Conservation (phyloP, 441 rosid genomes). For the Populus hybrid region DNA sequence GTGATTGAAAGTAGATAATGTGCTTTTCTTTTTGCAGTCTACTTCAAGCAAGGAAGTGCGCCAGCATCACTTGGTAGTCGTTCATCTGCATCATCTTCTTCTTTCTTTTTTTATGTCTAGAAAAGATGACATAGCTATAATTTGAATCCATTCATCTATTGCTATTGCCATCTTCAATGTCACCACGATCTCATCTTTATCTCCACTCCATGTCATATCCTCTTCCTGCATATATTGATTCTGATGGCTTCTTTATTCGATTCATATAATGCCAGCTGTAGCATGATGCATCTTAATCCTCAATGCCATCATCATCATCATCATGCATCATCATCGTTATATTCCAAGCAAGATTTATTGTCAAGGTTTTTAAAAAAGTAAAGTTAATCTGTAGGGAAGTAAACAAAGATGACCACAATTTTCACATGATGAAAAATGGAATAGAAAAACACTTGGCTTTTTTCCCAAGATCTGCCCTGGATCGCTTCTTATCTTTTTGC, state of each 20-base stretch:
- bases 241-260: neutral
- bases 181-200: neutral
- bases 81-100: neutral
- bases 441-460: neutral
- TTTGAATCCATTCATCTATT: neutral
- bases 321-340: no score
- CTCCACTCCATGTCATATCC: neutral
- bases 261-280: neutral
- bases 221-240: neutral
- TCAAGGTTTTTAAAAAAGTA: no score
- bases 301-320: no score
- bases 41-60: neutral
- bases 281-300: neutral
- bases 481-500: neutral
- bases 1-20: neutral
- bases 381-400: no score
- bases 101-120: no score
- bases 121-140: neutral
- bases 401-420: neutral
- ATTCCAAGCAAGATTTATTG: no score
- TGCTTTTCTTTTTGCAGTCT: neutral
- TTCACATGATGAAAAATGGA: neutral
- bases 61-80: neutral
- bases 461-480: neutral
- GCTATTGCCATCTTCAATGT: neutral